Conservation (phyloP, 352 stramenopile genomes). For the Chloridella minuta region DNA sequence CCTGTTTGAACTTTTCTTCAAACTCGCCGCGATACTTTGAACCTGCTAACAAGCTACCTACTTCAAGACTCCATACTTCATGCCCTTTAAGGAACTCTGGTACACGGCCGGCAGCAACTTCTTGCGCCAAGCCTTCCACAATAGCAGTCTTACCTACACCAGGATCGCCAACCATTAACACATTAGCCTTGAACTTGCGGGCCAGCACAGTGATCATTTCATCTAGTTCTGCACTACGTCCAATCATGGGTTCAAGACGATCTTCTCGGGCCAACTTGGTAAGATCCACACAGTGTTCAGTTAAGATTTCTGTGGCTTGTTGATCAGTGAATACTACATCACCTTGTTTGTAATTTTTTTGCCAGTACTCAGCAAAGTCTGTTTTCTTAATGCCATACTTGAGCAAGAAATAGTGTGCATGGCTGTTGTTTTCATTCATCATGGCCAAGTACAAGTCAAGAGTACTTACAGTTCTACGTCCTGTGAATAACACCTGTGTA, state of each 20-base stretch:
- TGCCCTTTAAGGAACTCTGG: slow-evolving; percentile 28
- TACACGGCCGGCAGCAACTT: slow-evolving; percentile 78
- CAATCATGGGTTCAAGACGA: slow-evolving; percentile 90
- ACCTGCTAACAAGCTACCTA: slow-evolving; percentile 74
- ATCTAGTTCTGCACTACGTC: slow-evolving; percentile 73
- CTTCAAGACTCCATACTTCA: slow-evolving; percentile 37
- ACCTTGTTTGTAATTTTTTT: too few species aligned
- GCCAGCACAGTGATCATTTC: slow-evolving; percentile 66
- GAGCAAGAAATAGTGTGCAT: too few species aligned
- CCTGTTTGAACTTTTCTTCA: slow-evolving; percentile 70
- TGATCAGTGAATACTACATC: too few species aligned
- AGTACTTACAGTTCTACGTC: too few species aligned
- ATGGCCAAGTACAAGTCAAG: too few species aligned
- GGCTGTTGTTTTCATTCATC: too few species aligned
- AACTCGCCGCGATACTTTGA: slow-evolving; percentile 91
- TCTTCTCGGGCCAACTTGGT: slow-evolving; percentile 33
- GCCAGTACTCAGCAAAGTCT: too few species aligned
- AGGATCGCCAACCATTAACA: slow-evolving; percentile 74
- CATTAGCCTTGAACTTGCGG: slow-evolving; percentile 85
- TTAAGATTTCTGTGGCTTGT: too few species aligned
- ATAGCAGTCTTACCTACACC: slow-evolving; percentile 71
- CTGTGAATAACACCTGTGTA: too few species aligned
- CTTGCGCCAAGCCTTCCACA: slow-evolving; percentile 63
- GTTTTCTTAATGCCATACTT: too few species aligned
- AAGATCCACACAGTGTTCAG: too few species aligned